Percentiles rank a stretch among this genome's conserved stretches.
Conservation (phyloP, 208 protist genomes). For the Leishmania guyanensis region DNA sequence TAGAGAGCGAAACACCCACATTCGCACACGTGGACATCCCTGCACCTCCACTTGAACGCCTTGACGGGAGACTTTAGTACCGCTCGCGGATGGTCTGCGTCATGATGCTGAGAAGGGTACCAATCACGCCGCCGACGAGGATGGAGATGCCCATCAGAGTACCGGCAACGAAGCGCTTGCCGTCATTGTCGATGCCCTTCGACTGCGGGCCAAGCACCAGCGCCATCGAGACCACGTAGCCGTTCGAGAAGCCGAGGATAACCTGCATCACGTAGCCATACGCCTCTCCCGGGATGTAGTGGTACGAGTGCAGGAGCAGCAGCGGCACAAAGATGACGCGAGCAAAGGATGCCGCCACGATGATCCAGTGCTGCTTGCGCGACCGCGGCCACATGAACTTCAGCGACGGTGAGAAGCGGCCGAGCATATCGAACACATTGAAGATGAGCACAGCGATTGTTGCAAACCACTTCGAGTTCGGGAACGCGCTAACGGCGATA, state of each 20-base stretch:
- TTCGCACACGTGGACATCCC: no score
- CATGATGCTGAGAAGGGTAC: slow-evolving; percentile 50
- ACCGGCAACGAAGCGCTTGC: slow-evolving; percentile 61
- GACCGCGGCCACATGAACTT: slow-evolving; percentile 39
- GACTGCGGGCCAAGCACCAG: slow-evolving; percentile 53
- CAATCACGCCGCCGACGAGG: slow-evolving; percentile 45
- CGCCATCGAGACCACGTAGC: slow-evolving; percentile 49
- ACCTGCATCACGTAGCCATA: slow-evolving; percentile 57
- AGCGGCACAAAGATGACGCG: slow-evolving; percentile 61
- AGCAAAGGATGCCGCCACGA: slow-evolving; percentile 40
- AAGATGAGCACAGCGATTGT: slow-evolving; percentile 63
- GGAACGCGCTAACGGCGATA: slow-evolving; percentile 46
- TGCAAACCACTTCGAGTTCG: slow-evolving; percentile 55
- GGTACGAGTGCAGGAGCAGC: slow-evolving; percentile 55
- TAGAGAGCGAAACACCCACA: no score
- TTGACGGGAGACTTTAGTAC: no score
- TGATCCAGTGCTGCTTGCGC: slow-evolving; percentile 38
- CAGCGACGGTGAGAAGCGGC: slow-evolving; percentile 48
- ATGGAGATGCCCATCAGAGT: slow-evolving; percentile 61
- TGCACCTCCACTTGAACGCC: no score
- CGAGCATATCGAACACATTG: slow-evolving; percentile 57
- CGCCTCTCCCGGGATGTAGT: slow-evolving; percentile 55
- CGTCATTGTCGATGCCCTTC: slow-evolving; percentile 32
- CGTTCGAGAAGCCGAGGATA: slow-evolving; percentile 60
- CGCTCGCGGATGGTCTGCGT: slow-evolving; percentile 37